Conservation (phyloP, 2,329 filamentous ascomycete species). For the Aspergillus sp. region DNA sequence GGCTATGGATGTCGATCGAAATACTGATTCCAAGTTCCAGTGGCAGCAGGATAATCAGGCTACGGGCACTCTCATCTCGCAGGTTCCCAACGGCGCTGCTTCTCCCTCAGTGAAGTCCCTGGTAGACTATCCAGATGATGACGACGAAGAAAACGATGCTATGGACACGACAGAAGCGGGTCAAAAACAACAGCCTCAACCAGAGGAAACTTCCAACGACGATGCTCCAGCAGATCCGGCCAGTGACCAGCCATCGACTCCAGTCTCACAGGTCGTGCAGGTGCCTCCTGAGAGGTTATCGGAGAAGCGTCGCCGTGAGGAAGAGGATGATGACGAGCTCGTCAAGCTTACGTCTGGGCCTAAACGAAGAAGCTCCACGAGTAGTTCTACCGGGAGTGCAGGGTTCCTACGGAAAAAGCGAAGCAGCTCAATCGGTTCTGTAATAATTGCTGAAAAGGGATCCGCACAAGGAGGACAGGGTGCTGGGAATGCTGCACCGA, state of each 20-base stretch:
- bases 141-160: slow-evolving; percentile 70
- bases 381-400: slow-evolving; percentile 33
- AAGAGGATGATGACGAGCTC: slow-evolving; percentile 92
- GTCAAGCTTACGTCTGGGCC: slow-evolving; percentile 67
- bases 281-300: slow-evolving; percentile 73
- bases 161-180: slow-evolving; percentile 54
- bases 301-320: slow-evolving; percentile 80
- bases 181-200: slow-evolving; percentile 10
- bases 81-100: slow-evolving; percentile 57
- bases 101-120: slow-evolving; percentile 68
- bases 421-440: slow-evolving; percentile 29
- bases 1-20: neutral
- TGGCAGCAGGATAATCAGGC: slow-evolving; percentile 39
- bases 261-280: slow-evolving; percentile 26
- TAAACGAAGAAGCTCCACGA: slow-evolving; percentile 47
- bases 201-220: slow-evolving; percentile 19
- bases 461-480: slow-evolving; percentile 15
- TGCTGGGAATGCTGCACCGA: slow-evolving; percentile 27
- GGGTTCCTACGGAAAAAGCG: slow-evolving; percentile 35
- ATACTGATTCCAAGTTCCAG: slow-evolving; percentile 21
- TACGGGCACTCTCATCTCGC: slow-evolving; percentile 33
- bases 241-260: slow-evolving; percentile 24
- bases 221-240: slow-evolving; percentile 25
- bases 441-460: slow-evolving; percentile 28
- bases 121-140: slow-evolving; percentile 91